Evolutionary conservation across 2,329 filamentous ascomycete species (phyloP).

Genomic region (Incumbomyces lentus): DNA sequence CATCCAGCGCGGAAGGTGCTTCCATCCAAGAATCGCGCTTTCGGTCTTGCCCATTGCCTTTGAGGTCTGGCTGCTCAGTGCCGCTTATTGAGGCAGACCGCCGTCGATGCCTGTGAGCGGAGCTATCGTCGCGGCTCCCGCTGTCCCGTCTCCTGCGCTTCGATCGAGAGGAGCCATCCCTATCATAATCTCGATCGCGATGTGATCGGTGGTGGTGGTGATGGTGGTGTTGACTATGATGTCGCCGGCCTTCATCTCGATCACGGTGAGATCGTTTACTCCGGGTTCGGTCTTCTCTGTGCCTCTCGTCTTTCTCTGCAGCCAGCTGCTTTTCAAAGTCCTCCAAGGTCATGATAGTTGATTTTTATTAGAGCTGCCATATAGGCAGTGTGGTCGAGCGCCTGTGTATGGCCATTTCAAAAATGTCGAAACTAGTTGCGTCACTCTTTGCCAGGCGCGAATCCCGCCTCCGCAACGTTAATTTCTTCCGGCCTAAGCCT

Average conservation of each 20-base stretch:
- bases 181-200: conserved; percentile 22
- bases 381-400: neutral
- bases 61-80: conserved; percentile 21
- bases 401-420: neutral
- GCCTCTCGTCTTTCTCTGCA: conserved; percentile 27
- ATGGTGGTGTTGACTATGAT: conserved; percentile 23
- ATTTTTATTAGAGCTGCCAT: neutral
- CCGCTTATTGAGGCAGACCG: conserved; percentile 22
- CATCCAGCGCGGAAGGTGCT: conserved; percentile 65
- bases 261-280: conserved; percentile 36
- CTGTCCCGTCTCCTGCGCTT: conserved; percentile 32
- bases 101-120: conserved; percentile 18
- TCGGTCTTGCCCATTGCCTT: conserved; percentile 22
- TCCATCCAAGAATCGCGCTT: conserved; percentile 93
- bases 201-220: conserved; percentile 24
- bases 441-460: neutral
- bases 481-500: neutral
- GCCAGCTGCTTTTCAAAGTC: conserved; percentile 73
- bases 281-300: conserved; percentile 29
- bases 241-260: conserved; percentile 28
- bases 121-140: conserved; percentile 17
- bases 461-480: conserved; percentile 2
- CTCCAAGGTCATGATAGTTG: conserved; percentile 35
- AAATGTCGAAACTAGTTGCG: neutral
- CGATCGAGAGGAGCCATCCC: conserved; percentile 32